Evolutionary conservation across 2,329 filamentous ascomycete genomes (phyloP).

Genomic region (Penicillium expansum): DNA sequence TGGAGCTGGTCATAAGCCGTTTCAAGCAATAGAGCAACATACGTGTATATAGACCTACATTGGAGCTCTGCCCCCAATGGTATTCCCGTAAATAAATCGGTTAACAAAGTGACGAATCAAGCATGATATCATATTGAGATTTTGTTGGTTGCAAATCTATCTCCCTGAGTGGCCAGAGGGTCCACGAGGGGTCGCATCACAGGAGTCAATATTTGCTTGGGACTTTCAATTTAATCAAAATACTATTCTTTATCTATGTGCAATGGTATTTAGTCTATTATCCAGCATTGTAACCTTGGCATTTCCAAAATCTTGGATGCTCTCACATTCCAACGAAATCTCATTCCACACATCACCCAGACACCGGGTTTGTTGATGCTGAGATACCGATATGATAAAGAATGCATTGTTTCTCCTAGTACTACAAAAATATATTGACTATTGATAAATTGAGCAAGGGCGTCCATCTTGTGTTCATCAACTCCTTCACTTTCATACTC

Average conservation of each 20-base stretch:
- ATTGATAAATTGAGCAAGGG: conserved; percentile 4
- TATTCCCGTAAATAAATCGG: not conserved
- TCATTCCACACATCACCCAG: conserved; percentile 7
- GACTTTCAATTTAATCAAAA: not conserved
- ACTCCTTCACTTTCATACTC: not conserved
- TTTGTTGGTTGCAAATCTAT: not conserved
- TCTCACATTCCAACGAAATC: conserved; percentile 8
- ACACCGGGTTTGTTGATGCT: conserved; percentile 2
- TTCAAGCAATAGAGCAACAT: not conserved
- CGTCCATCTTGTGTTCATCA: not conserved
- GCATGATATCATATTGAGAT: not conserved
- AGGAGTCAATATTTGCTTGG: not conserved
- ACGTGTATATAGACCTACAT: not conserved
- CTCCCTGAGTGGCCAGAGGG: too few species aligned
- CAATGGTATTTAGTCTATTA: not conserved
- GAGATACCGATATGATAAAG: not conserved
- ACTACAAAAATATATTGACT: not conserved
- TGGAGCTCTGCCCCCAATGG: not conserved
- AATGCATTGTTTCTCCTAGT: not conserved
- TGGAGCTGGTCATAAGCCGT: too few species aligned
- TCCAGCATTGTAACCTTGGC: not conserved
- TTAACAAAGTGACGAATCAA: not conserved
- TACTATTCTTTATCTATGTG: not conserved
- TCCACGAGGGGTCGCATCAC: too few species aligned
- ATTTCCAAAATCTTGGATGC: not conserved